Percentiles rank a stretch among this genome's conserved stretches.
Conservation (phyloP, 805 yeast genomes). For the Komagataella pseudopastoris region DNA sequence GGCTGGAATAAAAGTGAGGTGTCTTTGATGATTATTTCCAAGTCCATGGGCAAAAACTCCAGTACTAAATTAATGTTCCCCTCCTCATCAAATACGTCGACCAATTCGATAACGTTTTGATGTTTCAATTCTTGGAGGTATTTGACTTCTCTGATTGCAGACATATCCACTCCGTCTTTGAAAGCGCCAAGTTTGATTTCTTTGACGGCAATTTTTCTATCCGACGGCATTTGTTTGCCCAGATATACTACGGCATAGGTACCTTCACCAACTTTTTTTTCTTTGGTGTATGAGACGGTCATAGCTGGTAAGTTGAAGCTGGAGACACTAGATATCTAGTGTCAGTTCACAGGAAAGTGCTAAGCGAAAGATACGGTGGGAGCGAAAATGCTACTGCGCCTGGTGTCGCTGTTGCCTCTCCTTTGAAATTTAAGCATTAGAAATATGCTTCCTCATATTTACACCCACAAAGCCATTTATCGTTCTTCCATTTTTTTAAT, state of each 20-base stretch:
- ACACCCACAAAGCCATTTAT: neutral
- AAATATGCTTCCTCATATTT: neutral
- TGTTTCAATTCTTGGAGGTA: constrained; percentile 73
- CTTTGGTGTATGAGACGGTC: constrained; percentile 23
- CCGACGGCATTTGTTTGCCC: constrained; percentile 49
- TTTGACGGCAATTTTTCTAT: constrained; percentile 72
- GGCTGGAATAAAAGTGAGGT: constrained; percentile 61
- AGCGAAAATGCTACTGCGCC: neutral
- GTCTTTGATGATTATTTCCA: constrained; percentile 83
- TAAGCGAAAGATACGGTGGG: neutral
- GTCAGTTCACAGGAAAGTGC: neutral
- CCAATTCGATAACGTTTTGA: constrained; percentile 70
- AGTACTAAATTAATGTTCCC: constrained; percentile 50
- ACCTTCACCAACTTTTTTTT: constrained; percentile 94
- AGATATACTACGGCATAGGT: constrained; percentile 94
- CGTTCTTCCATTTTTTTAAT: neutral
- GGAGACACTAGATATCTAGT: neutral
- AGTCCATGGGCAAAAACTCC: constrained; percentile 85
- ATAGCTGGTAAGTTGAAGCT: neutral
- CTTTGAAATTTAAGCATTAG: neutral
- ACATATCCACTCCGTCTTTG: constrained; percentile 95
- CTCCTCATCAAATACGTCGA: constrained; percentile 70
- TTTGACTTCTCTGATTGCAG: constrained; percentile 89
- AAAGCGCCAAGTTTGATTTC: constrained; percentile 91
- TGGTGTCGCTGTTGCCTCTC: too few relatives aligned